Evolutionary conservation across 768 basidiomycete genomes (phyloP).

Genomic region (Aureoboletus auriporus): DNA sequence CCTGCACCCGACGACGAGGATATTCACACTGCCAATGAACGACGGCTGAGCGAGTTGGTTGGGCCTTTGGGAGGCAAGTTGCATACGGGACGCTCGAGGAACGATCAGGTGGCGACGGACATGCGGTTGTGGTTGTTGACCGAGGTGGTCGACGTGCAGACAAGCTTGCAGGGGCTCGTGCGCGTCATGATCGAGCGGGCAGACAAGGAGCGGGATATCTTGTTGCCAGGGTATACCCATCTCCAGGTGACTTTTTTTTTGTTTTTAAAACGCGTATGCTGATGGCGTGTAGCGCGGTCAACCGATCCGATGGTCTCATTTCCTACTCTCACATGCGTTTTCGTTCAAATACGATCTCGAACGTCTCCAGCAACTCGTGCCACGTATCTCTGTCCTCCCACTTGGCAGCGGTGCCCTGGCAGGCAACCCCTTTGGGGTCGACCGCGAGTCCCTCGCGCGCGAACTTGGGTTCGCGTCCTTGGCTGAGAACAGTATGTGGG

Average conservation of each 20-base stretch:
- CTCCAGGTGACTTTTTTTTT: constrained; percentile 61
- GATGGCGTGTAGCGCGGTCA: constrained; percentile 72
- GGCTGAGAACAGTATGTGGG: constrained; percentile 96
- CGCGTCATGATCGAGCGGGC: constrained; percentile 89
- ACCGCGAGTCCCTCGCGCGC: constrained; percentile 86
- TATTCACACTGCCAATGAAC: constrained; percentile 98
- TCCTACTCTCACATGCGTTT: constrained; percentile 91
- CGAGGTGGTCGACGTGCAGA: constrained; percentile 64
- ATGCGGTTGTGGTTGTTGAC: constrained; percentile 94
- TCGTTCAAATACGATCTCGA: constrained; percentile 90
- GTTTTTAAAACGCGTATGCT: background rate
- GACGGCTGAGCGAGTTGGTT: constrained; percentile 88
- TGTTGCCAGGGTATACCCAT: constrained; percentile 97
- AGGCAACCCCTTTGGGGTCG: constrained; percentile 92
- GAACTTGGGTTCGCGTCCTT: constrained; percentile 88
- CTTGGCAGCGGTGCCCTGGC: constrained; percentile 94
- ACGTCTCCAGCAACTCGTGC: constrained; percentile 76
- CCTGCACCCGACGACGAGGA: constrained; percentile 91
- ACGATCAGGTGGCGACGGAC: constrained; percentile 98
- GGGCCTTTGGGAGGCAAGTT: constrained; percentile 92
- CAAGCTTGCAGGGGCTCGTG: constrained; percentile 70
- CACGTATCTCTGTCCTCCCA: constrained; percentile 90
- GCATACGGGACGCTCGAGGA: constrained; percentile 94
- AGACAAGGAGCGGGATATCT: constrained; percentile 85
- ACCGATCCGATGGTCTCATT: constrained; percentile 98